Conservation (phyloP, 306 rosid species). For the Vachellia collinsii region DNA sequence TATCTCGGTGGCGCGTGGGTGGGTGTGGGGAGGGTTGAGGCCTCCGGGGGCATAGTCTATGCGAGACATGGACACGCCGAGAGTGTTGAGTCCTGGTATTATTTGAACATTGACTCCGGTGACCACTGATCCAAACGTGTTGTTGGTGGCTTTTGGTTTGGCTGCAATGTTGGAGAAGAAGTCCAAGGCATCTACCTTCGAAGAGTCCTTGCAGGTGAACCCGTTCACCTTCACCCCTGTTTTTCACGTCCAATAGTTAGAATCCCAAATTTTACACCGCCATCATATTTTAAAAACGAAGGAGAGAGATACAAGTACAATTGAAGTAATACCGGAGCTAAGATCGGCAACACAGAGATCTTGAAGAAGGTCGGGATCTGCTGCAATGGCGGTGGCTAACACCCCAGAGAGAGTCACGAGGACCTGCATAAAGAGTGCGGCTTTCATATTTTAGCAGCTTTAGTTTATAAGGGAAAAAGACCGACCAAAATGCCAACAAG, state of each 20-base stretch:
- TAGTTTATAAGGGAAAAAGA: neutral
- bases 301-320: neutral
- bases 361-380: constrained; percentile 90
- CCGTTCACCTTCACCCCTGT: constrained; percentile 76
- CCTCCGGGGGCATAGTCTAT: constrained; percentile 92
- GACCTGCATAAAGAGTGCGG: constrained; percentile 27
- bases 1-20: constrained; percentile 90
- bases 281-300: neutral
- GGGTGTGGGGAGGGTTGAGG: constrained; percentile 92
- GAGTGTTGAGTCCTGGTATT: constrained; percentile 89
- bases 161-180: constrained; percentile 66
- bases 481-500: neutral
- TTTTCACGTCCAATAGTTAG: constrained; percentile 29
- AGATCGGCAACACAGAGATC: constrained; percentile 89
- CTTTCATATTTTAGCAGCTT: constrained; percentile 41
- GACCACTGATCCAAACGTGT: constrained; percentile 66
- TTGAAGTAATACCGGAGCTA: constrained; percentile 53
- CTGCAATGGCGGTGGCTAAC: constrained; percentile 40
- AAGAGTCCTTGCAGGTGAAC: constrained; percentile 62
- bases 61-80: constrained; percentile 76
- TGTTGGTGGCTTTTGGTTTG: constrained; percentile 75
- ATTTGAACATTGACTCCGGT: constrained; percentile 71
- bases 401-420: constrained; percentile 47
- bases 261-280: neutral
- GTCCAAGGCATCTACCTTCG: constrained; percentile 60